Percentiles rank a stretch among this genome's conserved stretches.
Evolutionary conservation across 2,329 filamentous ascomycete genomes (phyloP).

Genomic region (Aspergillus awamori): DNA sequence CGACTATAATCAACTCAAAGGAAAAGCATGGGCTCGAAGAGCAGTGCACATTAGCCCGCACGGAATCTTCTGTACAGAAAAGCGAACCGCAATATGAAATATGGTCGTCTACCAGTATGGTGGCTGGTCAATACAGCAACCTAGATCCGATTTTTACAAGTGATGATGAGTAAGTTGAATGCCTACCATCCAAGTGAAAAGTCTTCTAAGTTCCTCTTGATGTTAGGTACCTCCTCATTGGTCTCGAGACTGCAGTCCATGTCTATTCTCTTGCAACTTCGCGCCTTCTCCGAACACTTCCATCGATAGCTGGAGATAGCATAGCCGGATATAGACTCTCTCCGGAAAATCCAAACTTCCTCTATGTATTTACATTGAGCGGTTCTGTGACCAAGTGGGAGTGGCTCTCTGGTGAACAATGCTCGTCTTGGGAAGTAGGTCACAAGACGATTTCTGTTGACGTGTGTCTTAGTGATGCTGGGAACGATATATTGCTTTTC

Average conservation of each 20-base stretch:
- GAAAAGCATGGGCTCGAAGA: background rate
- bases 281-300: constrained; percentile 73
- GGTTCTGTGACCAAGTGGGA: constrained; percentile 61
- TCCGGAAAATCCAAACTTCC: constrained; percentile 51
- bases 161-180: constrained; percentile 56
- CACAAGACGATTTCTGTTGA: constrained; percentile 38
- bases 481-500: constrained; percentile 39
- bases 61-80: constrained; percentile 16
- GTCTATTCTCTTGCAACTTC: constrained; percentile 83
- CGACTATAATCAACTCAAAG: background rate
- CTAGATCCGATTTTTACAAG: constrained; percentile 60
- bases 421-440: constrained; percentile 49
- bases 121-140: constrained; percentile 59
- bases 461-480: constrained; percentile 21
- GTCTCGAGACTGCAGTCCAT: constrained; percentile 73
- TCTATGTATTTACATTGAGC: constrained; percentile 57
- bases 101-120: constrained; percentile 54
- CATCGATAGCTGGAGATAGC: constrained; percentile 51
- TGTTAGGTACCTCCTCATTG: constrained; percentile 70
- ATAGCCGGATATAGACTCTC: constrained; percentile 59
- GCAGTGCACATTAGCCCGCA: background rate
- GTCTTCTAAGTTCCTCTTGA: constrained; percentile 8
- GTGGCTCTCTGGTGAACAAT: constrained; percentile 54
- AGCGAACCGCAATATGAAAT: constrained; percentile 13
- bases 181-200: background rate